Base-by-base conservation (phyloP, 192 early-diverging fungal genomes). In the Coemansia sp. region DNA sequence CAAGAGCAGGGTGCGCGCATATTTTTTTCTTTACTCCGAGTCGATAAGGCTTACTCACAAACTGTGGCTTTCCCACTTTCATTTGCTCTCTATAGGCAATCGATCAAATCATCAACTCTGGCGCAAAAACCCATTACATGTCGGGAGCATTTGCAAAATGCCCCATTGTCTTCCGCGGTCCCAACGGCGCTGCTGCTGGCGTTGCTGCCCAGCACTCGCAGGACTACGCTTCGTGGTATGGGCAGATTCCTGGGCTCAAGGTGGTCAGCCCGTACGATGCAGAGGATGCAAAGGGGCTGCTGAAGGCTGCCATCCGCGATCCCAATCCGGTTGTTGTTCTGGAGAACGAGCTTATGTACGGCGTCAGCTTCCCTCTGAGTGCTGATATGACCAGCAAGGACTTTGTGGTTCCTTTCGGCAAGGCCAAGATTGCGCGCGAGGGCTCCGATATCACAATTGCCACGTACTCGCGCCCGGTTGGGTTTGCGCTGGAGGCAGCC, bases 191-290 rank as follows among this genome's bases (percentile, higher is more conserved):
- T 32, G 95, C 97, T 57, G 91, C 95, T 46, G 95, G 95, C 74
- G 97, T 99, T 37, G 97, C 85, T 69, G 97, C 97, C 48, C 97
- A 99, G 85, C 97, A 99, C 87, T 97, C 97, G 38, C 97, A 99
- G 86, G 93, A 93, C 83, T 99, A 93, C 76, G 94, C 97, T 68
- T 93, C 95, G 73, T 99, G 97, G 95, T 98, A 96, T 83, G 97
- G 95, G 41, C 91, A 92, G 67, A 93, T 98, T 64, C 95, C 95
- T 37, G 94, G 97, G 65, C 87, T 99, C 59, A 98, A 99, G 87
- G 97, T 99, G 9, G 93, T 97, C 46, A 92, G 91, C 54, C 95
- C 95, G 50, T 99, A 93, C 89, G 92, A 90, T 79, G 91, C 94
- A 51, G 96, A 97, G 86, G 97, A 99, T 79, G 92, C 93, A 68